Base-by-base conservation (phyloP, 345 rosid species). In the Citrus trifoliata region DNA sequence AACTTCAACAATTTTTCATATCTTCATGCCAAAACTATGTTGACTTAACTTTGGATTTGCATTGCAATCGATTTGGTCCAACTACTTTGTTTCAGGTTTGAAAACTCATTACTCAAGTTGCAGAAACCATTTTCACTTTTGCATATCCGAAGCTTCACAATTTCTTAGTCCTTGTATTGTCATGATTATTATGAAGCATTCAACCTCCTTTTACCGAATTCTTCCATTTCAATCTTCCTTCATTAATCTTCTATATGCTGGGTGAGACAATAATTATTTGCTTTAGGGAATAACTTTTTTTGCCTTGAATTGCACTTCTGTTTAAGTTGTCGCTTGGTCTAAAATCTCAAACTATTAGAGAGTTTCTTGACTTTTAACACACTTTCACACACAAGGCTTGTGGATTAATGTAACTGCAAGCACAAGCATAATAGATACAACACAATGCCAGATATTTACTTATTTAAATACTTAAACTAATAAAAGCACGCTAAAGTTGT, bases 1-100 rank as follows among this genome's bases (percentile, higher is more conserved):
- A 90, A 81, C 91, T 96, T 80, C 90, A 90, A 82, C 89, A 88
- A 80, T 83, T 88, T 37, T 88, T 96, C 82, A 80, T 81, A 71
- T 85, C 90, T 77, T 86, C 97, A 79, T 90, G 87, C 77, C 97
- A 89, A 87, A 90, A 79, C 76, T 93, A 93, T 80, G 93, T 95
- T 71, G 95, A 87, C 76, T 79, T 96, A 82, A 90, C 92, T 83
- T 88, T 95, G 89, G 99, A 95, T 81, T 86, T 95, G 87, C 99
- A 95, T 82, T 91, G 94, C 91, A 95, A 95, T 82, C 94, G 93
- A 48, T 95, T 94, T 85, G 99, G 98, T 83, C 93, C 99, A 70
- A 88, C 94, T 51, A 87, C 98, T 76, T 87, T 95, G 88, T 94
- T 92, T 88, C 98, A 95, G 97, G 99, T 95, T 68, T 72, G 63